Evolutionary conservation across 2,329 filamentous ascomycete genomes (phyloP).

Genomic region (Epichloe coenophiala): DNA sequence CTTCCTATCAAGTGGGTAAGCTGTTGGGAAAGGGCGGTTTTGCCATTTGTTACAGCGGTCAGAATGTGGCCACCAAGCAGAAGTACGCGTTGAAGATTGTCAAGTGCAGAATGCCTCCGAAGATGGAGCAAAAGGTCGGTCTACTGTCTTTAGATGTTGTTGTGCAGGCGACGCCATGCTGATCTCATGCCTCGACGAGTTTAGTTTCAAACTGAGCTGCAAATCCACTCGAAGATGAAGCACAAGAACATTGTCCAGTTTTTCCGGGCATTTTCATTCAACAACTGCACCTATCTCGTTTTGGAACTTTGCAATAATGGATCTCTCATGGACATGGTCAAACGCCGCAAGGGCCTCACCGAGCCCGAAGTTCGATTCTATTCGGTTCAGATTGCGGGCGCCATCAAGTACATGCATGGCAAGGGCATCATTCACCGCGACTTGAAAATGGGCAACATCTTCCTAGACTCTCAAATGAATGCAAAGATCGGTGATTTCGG

Average conservation of each 20-base stretch:
- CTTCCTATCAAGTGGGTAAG: slow-evolving; percentile 60
- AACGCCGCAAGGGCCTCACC: slow-evolving; percentile 77
- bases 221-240: slow-evolving; percentile 96
- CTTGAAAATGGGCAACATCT: slow-evolving; percentile 96
- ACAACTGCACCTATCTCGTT: slow-evolving; percentile 82
- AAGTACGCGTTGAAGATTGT: slow-evolving; percentile 71
- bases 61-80: slow-evolving; percentile 51
- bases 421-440: slow-evolving; percentile 95
- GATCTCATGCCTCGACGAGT: background rate
- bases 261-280: slow-evolving; percentile 81
- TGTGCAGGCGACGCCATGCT: background rate
- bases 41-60: slow-evolving; percentile 66
- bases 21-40: slow-evolving; percentile 72
- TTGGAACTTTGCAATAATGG: slow-evolving; percentile 91
- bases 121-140: slow-evolving; percentile 70
- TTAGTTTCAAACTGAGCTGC: slow-evolving; percentile 68
- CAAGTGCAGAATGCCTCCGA: slow-evolving; percentile 67
- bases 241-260: slow-evolving; percentile 96
- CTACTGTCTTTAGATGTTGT: too few relatives aligned
- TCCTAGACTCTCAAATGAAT: slow-evolving; percentile 89
- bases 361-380: slow-evolving; percentile 91
- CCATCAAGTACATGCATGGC: slow-evolving; percentile 94
- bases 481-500: slow-evolving; percentile 98
- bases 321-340: slow-evolving; percentile 95
- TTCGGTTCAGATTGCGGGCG: slow-evolving; percentile 86